Evolutionary conservation across 1,284 basidiomycete species (phyloP), one percentile per base, ranked within the genome.

Genomic region (Xanthoconium separans): DNA sequence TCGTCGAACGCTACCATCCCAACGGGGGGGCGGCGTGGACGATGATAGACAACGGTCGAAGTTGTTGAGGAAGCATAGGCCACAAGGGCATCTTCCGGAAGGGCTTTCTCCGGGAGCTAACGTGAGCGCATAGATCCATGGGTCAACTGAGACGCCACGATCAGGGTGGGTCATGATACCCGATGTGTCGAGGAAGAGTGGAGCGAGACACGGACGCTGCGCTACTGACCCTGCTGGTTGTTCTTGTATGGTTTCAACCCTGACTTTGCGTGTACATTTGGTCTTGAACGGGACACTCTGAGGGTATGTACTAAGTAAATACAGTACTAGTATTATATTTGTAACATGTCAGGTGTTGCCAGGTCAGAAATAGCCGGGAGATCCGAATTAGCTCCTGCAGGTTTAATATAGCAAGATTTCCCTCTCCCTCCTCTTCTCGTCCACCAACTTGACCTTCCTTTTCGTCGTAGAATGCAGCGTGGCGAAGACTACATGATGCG

Each of bases 1-100:
- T 34, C 86, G 86, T 64, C 76, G 80, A 58, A 88, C 85, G 33
- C 57, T 88, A 53, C 85, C 85, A 8, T 77, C 79, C 2, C 67
- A 65, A 16, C 65, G 69, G 55, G 61, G 50, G 54, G n/a, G n/a
- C n/a, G 53, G 65, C 50, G 51, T 59, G 22, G 73, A 74, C 31
- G 74, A 75, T 33, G 75, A 77, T 39, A 70, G 70, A 52, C 72
- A 66, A 22, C 69, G 70, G 12, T 62, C 73, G 39, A 74, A 77
- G 58, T 65, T 81, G 27, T 61, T 82, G 47, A 75, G 74, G 60
- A 83, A 82, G 63, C 77, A 79, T 60, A 80, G 75, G 61, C 73
- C 69, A 37, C 76, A 77, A 31, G 56, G 66, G 44, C 59, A 31
- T 18, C 45, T 53, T 47, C 64, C 64, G 1, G 61, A 51, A 16